Conservation (phyloP, 805 yeast genomes). For the Nakazawaea populi region DNA sequence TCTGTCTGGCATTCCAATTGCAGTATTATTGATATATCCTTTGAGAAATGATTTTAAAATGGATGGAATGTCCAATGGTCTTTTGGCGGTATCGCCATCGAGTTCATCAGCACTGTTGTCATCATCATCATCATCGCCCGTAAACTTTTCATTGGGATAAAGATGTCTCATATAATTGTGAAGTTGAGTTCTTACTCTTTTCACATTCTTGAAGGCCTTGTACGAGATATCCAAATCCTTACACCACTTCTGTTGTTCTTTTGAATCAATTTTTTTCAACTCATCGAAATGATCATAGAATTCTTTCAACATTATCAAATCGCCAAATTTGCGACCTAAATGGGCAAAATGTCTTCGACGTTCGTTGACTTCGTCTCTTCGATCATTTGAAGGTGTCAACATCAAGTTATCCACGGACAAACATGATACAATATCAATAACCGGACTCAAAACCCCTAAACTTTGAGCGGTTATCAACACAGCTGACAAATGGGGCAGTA, state of each 20-base stretch:
- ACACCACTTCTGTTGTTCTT: constrained; percentile 79
- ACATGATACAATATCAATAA: constrained; percentile 87
- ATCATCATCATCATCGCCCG: constrained; percentile 25
- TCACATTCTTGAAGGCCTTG: constrained; percentile 76
- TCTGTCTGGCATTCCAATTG: constrained; percentile 92
- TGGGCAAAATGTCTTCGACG: constrained; percentile 64
- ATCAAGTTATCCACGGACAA: constrained; percentile 87
- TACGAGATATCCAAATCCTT: constrained; percentile 66
- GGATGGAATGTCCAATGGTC: constrained; percentile 43
- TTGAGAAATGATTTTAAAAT: constrained; percentile 73
- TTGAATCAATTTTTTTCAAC: constrained; percentile 28
- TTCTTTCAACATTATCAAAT: constrained; percentile 76
- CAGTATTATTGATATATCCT: constrained; percentile 86
- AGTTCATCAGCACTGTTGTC: not conserved
- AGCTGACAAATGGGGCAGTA: constrained; percentile 88
- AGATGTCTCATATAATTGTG: constrained; percentile 56
- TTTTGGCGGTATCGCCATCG: constrained; percentile 16
- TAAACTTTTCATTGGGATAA: constrained; percentile 29
- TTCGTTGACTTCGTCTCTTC: constrained; percentile 79
- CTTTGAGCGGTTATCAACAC: constrained; percentile 71
- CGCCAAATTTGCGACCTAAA: constrained; percentile 73
- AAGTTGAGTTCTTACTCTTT: constrained; percentile 71
- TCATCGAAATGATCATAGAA: constrained; percentile 51
- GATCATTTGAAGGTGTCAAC: constrained; percentile 71
- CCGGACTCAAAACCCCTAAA: constrained; percentile 46